Evolutionary conservation across 306 rosid genomes (phyloP).

Genomic region (Oxytropis ochrocephala): DNA sequence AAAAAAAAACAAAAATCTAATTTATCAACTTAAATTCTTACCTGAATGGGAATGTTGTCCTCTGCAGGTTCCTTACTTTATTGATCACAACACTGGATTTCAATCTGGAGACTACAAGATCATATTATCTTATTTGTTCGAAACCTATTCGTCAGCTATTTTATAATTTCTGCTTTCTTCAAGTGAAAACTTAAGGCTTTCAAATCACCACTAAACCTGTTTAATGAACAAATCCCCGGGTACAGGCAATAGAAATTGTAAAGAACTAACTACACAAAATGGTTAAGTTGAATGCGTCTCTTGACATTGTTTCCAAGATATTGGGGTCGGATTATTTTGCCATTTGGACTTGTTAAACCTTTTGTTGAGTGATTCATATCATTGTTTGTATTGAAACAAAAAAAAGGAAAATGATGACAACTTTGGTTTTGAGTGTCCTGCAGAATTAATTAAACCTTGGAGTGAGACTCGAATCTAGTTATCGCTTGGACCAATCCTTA

Average conservation of each 20-base stretch:
- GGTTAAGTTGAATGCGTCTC: background rate
- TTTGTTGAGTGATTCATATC: background rate
- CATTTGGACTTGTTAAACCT: background rate
- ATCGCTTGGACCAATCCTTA: too few relatives aligned
- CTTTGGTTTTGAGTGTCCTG: background rate
- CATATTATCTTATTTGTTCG: conserved; percentile 64
- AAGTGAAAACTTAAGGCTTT: background rate
- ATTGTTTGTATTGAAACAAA: background rate
- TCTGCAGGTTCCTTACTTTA: conserved; percentile 68
- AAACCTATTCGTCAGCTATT: conserved; percentile 50
- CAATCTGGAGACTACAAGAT: conserved; percentile 57
- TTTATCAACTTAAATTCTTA: conserved; percentile 10
- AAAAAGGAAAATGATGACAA: background rate
- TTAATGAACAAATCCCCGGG: background rate
- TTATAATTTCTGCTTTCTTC: background rate
- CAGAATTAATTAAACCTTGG: background rate
- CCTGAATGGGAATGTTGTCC: background rate
- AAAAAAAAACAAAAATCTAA: too few relatives aligned
- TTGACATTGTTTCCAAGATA: background rate
- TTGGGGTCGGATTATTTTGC: conserved; percentile 3
- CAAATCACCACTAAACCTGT: background rate
- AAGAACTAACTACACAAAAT: background rate
- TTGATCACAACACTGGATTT: conserved; percentile 73
- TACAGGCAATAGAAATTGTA: background rate
- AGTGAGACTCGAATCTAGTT: too few relatives aligned